A percentile compares a stretch with the other conserved stretches of the same genome.
These are phyloP conservation scores for Lachancea dasiensis DNA, from an alignment of 805 yeast genomes.

Conservation along the genomic window DNA sequence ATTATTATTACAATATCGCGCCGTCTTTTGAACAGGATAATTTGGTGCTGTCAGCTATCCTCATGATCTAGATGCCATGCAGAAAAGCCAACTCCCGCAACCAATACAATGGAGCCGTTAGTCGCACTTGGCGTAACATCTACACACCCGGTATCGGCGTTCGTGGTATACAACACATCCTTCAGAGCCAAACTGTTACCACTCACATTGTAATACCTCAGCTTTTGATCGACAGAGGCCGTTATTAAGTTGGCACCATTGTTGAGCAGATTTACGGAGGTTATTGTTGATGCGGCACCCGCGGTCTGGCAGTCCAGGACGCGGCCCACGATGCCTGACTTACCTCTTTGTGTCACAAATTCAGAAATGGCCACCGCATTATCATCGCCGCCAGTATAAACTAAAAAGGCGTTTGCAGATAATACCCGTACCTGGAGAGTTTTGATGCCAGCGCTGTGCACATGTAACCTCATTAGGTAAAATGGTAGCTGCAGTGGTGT, in stretches of 20 bases:
- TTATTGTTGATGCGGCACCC: constrained; percentile 87
- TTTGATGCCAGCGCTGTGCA: constrained; percentile 86
- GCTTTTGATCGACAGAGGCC: constrained; percentile 78
- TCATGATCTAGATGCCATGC: constrained; percentile 12
- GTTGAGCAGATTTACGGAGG: constrained; percentile 45
- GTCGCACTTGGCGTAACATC: constrained; percentile 36
- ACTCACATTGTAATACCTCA: constrained; percentile 55
- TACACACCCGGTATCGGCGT: constrained; percentile 85
- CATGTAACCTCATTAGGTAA: constrained; percentile 35
- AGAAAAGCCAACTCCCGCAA: constrained; percentile 85
- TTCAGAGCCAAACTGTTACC: constrained; percentile 25
- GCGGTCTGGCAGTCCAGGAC: constrained; percentile 36
- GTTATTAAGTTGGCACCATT: constrained; percentile 39
- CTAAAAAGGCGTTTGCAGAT: constrained; percentile 18
- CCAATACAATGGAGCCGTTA: constrained; percentile 33
- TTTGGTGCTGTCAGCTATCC: no score
- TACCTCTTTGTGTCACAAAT: constrained; percentile 28
- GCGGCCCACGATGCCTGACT: constrained; percentile 7
- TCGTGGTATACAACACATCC: constrained; percentile 58
- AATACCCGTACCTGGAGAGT: constrained; percentile 38
- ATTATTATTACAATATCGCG: no score
- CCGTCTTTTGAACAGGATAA: no score
- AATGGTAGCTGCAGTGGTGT: constrained; percentile 10
- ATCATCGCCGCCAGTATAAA: constrained; percentile 90
- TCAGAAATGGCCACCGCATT: constrained; percentile 52